Conservation (phyloP, 2,329 filamentous ascomycete genomes). For the Calonectria hongkongensis region DNA sequence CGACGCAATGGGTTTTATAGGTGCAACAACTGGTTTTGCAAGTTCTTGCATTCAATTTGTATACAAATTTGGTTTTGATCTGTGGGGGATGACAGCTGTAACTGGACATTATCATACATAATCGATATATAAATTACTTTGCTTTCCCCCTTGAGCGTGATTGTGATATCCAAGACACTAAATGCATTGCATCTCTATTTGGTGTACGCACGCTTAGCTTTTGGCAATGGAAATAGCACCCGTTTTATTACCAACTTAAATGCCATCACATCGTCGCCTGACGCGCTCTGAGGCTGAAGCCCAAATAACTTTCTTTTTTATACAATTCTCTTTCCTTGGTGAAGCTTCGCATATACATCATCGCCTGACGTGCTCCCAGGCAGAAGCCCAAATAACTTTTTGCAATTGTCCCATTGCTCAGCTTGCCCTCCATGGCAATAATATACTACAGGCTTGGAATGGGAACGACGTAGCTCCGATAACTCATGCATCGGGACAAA, state of each 20-base stretch:
- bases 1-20: slow-evolving; percentile 26
- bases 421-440: not conserved
- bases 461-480: not conserved
- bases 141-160: not conserved
- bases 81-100: slow-evolving; percentile 11
- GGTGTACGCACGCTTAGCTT: not conserved
- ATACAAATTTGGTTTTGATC: not conserved
- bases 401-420: not conserved
- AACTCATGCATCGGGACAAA: not conserved
- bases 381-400: too few relatives aligned
- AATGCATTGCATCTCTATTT: not conserved
- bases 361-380: too few relatives aligned
- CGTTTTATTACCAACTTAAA: too few relatives aligned
- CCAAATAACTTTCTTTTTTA: too few relatives aligned
- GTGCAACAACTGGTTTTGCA: slow-evolving; percentile 2
- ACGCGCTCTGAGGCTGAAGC: too few relatives aligned
- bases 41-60: slow-evolving; percentile 19
- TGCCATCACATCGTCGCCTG: too few relatives aligned
- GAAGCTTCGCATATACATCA: too few relatives aligned
- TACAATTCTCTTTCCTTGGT: too few relatives aligned
- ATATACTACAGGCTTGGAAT: not conserved
- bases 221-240: too few relatives aligned
- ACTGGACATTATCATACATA: slow-evolving; percentile 9
- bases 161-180: not conserved
- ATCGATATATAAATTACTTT: slow-evolving; percentile 1